Evolutionary conservation across 441 rosid genomes (phyloP), one percentile per base, ranked within the genome.

Genomic region (Erodium texanum): DNA sequence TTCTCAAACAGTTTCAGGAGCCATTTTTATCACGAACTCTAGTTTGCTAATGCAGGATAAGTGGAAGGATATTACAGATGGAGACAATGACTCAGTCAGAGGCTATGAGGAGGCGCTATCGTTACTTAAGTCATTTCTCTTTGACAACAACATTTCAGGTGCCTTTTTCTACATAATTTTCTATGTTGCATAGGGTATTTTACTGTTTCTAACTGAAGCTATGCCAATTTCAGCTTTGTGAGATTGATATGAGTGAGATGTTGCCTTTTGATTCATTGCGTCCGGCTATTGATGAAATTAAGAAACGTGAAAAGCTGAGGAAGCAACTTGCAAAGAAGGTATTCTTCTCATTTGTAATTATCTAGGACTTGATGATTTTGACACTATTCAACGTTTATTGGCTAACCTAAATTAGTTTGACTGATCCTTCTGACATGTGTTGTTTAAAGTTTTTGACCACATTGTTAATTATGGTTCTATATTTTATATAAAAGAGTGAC

Each of bases 41-140:
- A 27, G 62, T 66, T 27, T 66, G 45, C 68, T 68, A 61, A 74
- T 70, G 71, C 86, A 93, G 99, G 79, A 73, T 91, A 73, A 82
- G 79, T 67, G 99, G 97, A 73, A 86, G 62, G 77, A 89, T 91
- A 73, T 65, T 91, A 75, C 92, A 91, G 79, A 75, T 91, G 82
- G 99, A 93, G 75, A 80, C 92, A 0, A 80, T 91, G 58, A 89
- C 93, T 62, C 97, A 91, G 69, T 84, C 99, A 12, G 93, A 89
- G 80, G 89, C 89, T 4, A 83, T 79, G 73, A 83, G 99, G 76
- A 86, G 88, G 76, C 93, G 97, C 24, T 89, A 89, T 79, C 93
- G 96, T 66, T 88, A 80, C 75, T 72, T 93, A 74, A 89, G 97
- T 80, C 99, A 93, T 79, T 91, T 91, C 75, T 89, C 99, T 36